Evolutionary conservation across 768 basidiomycete species (phyloP).

Genomic region (Amanita brunnescens): DNA sequence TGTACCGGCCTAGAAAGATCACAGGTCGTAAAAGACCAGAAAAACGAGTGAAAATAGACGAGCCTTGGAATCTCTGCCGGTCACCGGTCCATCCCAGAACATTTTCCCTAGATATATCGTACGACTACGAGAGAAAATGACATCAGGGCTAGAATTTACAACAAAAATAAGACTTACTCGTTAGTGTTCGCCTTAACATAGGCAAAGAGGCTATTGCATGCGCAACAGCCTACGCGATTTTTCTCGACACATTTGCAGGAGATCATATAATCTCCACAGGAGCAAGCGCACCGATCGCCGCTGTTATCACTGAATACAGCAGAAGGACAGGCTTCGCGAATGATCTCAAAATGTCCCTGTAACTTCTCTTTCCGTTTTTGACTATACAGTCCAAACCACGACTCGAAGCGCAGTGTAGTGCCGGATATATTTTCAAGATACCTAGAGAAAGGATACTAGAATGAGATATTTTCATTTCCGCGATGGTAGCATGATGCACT

Average conservation of each 20-base stretch:
- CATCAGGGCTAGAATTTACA: no score
- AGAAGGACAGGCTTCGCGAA: neutral
- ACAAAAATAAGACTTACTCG: neutral
- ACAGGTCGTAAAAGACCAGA: constrained; percentile 9
- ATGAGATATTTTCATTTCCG: no score
- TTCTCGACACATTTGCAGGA: no score
- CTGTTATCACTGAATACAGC: neutral
- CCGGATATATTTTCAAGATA: neutral
- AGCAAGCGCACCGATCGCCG: neutral
- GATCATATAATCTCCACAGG: no score
- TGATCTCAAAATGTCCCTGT: neutral
- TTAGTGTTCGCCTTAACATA: neutral
- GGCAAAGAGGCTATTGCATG: neutral
- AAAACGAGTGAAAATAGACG: neutral
- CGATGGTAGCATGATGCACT: no score
- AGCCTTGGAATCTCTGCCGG: constrained; percentile 8
- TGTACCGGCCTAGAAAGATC: constrained; percentile 17
- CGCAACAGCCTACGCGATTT: no score
- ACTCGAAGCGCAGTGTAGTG: neutral
- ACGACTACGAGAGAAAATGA: neutral
- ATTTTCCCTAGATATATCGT: neutral
- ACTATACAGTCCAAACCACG: neutral
- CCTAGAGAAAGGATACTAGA: neutral
- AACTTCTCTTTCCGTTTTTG: neutral
- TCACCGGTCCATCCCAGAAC: constrained; percentile 8